Evolutionary conservation across 2,329 filamentous ascomycete genomes (phyloP), one percentile per base, ranked within the genome.

Genomic region (Pezicula rhizophila): DNA sequence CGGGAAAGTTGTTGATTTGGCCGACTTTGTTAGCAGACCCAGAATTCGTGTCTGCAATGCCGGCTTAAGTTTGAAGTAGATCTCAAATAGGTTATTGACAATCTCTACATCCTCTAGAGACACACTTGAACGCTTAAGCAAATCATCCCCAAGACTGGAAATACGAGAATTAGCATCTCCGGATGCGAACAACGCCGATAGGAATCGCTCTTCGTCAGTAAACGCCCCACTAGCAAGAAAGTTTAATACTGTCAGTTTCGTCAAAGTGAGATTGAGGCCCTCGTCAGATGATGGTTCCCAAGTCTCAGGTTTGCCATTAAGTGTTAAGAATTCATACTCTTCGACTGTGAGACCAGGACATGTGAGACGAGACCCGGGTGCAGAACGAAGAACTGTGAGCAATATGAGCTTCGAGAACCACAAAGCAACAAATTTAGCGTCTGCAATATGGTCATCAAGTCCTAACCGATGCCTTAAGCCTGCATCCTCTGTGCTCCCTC

Each of bases 191-290:
- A 97, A 69, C 1, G 89, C 86, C 0, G 92, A 86, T 11, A 96
- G 66, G 58, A 96, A 89, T 28, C 90, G 83, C 62, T 97, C 88
- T 1, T 81, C 70, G 52, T 96, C 89, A 0, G 73, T 83, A 66
- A 99, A 97, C 6, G 91, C 83, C 4, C 89, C 90, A 61, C 89
- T 96, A 2, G 87, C 82, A 17, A 99, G 71, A 47, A 97, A 82
- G 18, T 76, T 80, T 5, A 85, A 76, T 5, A 81, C 80, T 42
- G 82, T 79, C 4, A 82, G 76, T 61, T 91, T 90, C 4, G 84
- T 84, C 57, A 87, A 80, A 1, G 79, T 74, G 33, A 91, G 66
- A 57, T 83, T 87, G 46, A 89, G 66, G 0, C 84, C 80, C 59
- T 84, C 72, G 55, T 73, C 68, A 56, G 74, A 59, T 58, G 74